A percentile compares a stretch with the other conserved stretches of the same genome.
phyloP scores from a whole-genome alignment of 73 alveolate genomes.

The Blepharisma stoltei region DNA sequence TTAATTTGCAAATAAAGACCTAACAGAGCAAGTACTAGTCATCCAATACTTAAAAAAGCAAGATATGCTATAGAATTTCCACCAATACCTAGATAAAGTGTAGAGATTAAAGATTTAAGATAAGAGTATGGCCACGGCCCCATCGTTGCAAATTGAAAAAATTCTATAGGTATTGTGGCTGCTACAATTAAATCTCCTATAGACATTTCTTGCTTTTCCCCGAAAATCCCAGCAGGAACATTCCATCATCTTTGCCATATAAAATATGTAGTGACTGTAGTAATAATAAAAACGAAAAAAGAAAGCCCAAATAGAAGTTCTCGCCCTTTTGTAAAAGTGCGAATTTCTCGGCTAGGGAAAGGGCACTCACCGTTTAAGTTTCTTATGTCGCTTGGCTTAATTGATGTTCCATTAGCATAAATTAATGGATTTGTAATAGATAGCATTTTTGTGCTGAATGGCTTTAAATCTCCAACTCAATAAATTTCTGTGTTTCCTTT shows the following conservation, averaged over 20 bases:
- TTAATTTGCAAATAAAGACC: too few relatives aligned
- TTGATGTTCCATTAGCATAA: constrained; percentile 23
- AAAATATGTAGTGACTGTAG: neutral
- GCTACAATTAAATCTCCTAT: neutral
- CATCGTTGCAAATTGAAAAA: constrained; percentile 28
- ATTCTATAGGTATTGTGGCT: constrained; percentile 24
- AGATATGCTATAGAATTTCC: too few relatives aligned
- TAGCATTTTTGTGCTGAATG: neutral
- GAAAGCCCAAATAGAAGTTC: neutral
- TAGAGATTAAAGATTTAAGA: too few relatives aligned
- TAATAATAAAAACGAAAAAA: constrained; percentile 5
- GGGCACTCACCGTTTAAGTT: neutral
- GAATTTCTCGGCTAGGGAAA: neutral
- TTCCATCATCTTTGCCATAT: neutral
- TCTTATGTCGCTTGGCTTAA: neutral
- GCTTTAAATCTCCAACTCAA: neutral
- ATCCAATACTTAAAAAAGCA: too few relatives aligned
- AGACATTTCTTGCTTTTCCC: neutral
- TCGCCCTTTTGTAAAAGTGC: neutral
- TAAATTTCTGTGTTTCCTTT: neutral
- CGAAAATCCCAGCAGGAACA: neutral
- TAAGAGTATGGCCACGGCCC: too few relatives aligned
- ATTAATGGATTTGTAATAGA: neutral
- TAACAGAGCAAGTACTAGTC: too few relatives aligned
- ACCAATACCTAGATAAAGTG: neutral